Base-by-base conservation (phyloP, 2,329 filamentous ascomycete genomes). In the Xylariomycetidae sp. region DNA sequence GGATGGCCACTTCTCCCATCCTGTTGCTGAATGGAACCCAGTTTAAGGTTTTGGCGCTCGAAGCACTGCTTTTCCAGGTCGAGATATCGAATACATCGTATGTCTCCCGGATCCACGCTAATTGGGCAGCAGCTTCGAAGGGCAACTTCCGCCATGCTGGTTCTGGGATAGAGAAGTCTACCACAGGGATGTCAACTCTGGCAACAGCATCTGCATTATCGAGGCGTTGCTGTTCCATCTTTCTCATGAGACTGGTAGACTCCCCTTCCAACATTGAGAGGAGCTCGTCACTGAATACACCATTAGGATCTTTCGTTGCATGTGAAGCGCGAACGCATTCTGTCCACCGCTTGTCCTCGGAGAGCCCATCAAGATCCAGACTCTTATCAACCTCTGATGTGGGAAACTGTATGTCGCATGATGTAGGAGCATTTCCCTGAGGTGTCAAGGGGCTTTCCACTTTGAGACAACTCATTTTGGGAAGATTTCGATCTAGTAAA, bases 181-280 rank as follows among this genome's bases (percentile, higher is more conserved):
- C 42, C 12, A 40, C 27, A 4, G 55, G 55, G 15, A 55, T 45
- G 22, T 46, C 36, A 17, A 55, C 36, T 32, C 55, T 44, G 26
- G 51, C 50, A 13, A 48, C 36, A 10, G 53, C 49, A 36, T 48
- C 48, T 26, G 40, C 40, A 17, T 42, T 38, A 17, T 51, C 45
- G 14, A 57, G 40, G 9, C 40, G 42, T 23, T 58, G 52, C 27
- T 57, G 54, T 15, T 54, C 49, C 18, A 54, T 38, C 4, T 16
- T 38, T 40, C 38, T 45, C 23, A 30, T 36, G 7, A 44, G 34
- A 4, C 17, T 16, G 18, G 15, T 20, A 3, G 45, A 41, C 20
- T 33, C 35, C 16, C 49, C 37, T 15, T 46, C 31, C 22, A 58
- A 27, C 2, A 32, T 15, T 20, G 17, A 15, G 4, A 44, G 26